Conservation (phyloP, 2,329 filamentous ascomycete genomes). For the Colletotrichum camelliae region DNA sequence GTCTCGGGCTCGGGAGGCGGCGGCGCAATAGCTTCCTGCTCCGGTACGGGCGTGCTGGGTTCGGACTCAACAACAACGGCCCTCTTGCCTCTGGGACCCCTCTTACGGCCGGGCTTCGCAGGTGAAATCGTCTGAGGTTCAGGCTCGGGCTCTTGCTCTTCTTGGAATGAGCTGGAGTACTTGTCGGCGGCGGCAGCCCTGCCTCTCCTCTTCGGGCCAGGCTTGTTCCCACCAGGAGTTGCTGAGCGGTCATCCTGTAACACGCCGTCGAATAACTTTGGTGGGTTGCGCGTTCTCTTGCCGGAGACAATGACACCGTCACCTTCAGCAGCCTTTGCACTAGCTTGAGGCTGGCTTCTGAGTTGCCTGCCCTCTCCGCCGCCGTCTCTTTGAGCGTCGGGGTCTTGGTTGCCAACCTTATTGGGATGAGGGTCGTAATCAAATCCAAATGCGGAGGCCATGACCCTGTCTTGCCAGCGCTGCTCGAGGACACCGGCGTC, state of each 20-base stretch:
- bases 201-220: conserved; percentile 32
- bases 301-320: conserved; percentile 48
- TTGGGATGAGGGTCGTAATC: conserved; percentile 64
- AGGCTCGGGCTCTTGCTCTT: neutral
- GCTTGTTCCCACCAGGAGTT: conserved; percentile 43
- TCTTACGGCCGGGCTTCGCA: conserved; percentile 7
- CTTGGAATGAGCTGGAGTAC: neutral
- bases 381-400: conserved; percentile 60
- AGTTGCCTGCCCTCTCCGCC: conserved; percentile 58
- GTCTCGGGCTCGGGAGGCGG: conserved; percentile 14
- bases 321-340: conserved; percentile 63
- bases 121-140: conserved; percentile 5
- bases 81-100: conserved; percentile 14
- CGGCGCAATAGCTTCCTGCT: conserved; percentile 8
- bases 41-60: conserved; percentile 10
- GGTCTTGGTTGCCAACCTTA: conserved; percentile 65
- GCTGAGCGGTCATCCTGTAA: conserved; percentile 54
- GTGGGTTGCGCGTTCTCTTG: conserved; percentile 59
- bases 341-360: conserved; percentile 62
- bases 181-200: conserved; percentile 22
- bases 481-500: conserved; percentile 48
- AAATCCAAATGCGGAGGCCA: conserved; percentile 65
- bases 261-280: conserved; percentile 55
- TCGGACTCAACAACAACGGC: conserved; percentile 12
- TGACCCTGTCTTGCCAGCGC: conserved; percentile 56